Evolutionary conservation across 192 early-diverging fungal species (phyloP), one percentile per base, ranked within the genome.

Genomic region (Dispira parvispora): DNA sequence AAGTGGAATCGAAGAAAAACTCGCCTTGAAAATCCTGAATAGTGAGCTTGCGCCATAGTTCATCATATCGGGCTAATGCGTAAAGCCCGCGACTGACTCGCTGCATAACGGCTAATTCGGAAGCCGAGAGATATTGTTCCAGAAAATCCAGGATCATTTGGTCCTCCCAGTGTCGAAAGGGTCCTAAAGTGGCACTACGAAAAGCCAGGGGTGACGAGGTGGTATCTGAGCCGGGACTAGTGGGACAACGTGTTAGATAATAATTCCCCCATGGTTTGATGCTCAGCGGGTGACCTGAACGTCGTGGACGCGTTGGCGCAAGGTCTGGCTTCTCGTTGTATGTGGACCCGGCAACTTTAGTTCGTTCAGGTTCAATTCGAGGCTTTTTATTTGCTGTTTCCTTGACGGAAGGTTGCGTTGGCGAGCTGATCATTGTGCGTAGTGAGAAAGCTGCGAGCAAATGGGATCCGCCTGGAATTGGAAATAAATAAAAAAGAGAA

Each of bases 241-340:
- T 68, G 11, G 56, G 68, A 18, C 54, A 64, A 16, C 64, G 46
- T 25, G 62, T 75, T 62, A 83, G 72, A 52, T 78, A 75, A 45
- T 70, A 71, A 73, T 85, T 85, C 11, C 84, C 84, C 26, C 74
- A 47, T 23, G 83, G 83, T 63, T 77, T 75, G 45, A 83, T 79
- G 14, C 81, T 79, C 21, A 69, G 65, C 25, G 83, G 81, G 49
- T 85, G 73, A 27, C n/a, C n/a, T n/a, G n/a, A n/a, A n/a, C n/a
- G n/a, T n/a, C n/a, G n/a, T n/a, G n/a, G n/a, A n/a, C n/a, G n/a
- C n/a, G n/a, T n/a, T n/a, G n/a, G n/a, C n/a, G n/a, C n/a, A n/a
- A n/a, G n/a, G n/a, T n/a, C n/a, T n/a, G n/a, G n/a, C n/a, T n/a
- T n/a, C n/a, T n/a, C n/a, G n/a, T n/a, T n/a, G n/a, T n/a, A n/a